Percentiles rank a stretch among this genome's conserved stretches.
phyloP scores from a whole-genome alignment of 2,329 filamentous ascomycete genomes.

The Cladorrhinum sp. region DNA sequence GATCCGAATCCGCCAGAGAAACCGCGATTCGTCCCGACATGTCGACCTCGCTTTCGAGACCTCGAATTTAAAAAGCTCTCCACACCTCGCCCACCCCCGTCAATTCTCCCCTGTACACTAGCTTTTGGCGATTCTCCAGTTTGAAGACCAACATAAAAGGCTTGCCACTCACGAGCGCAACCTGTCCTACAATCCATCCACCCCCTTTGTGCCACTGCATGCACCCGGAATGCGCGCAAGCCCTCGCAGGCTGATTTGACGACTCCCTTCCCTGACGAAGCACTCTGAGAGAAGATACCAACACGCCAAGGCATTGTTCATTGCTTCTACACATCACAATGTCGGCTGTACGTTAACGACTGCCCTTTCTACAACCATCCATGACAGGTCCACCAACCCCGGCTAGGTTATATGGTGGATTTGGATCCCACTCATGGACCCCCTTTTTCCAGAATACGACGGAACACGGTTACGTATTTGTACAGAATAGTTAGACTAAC shows the following conservation, averaged over 20 bases:
- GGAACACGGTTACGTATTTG: background rate
- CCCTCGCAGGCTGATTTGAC: slow-evolving; percentile 7
- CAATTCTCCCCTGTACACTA: background rate
- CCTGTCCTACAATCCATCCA: background rate
- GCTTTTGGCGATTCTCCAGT: background rate
- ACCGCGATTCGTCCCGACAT: slow-evolving; percentile 18
- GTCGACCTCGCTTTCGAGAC: slow-evolving; percentile 20
- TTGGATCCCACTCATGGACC: background rate
- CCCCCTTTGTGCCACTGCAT: slow-evolving; percentile 6
- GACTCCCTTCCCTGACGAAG: background rate
- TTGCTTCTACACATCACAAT: slow-evolving; percentile 30
- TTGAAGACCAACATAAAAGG: background rate
- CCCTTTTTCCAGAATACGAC: background rate
- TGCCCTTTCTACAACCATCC: slow-evolving; percentile 6
- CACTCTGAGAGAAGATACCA: background rate
- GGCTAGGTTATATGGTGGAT: background rate
- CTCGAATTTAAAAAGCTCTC: slow-evolving; percentile 10
- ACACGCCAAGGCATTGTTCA: slow-evolving; percentile 3
- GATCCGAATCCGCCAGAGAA: slow-evolving; percentile 13
- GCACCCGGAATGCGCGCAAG: slow-evolving; percentile 12
- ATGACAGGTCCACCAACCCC: background rate
- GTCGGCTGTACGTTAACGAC: slow-evolving; percentile 34
- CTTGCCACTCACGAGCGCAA: background rate
- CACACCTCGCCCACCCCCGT: background rate
- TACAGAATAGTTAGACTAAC: background rate